Evolutionary conservation across 2,329 filamentous ascomycete species (phyloP).

Genomic region (Pleurostoma richardsiae): DNA sequence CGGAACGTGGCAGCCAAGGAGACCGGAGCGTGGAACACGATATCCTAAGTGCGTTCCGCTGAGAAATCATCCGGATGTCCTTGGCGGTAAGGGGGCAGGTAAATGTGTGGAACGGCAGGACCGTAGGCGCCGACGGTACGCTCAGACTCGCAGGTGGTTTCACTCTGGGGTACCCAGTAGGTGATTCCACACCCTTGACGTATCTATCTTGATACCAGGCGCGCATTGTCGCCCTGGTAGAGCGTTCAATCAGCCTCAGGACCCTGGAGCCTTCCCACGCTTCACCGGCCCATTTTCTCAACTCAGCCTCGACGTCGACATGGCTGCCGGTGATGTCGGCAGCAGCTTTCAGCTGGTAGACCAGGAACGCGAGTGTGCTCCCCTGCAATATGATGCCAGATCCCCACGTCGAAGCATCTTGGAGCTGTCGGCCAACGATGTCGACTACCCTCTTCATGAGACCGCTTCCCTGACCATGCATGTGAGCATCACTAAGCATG

Average conservation of each 20-base stretch:
- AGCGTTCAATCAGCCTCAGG: constrained; percentile 78
- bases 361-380: constrained; percentile 44
- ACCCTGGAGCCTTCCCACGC: constrained; percentile 87
- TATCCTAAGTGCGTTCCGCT: constrained; percentile 88
- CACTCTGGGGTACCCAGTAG: constrained; percentile 63
- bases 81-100: constrained; percentile 89
- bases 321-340: constrained; percentile 23
- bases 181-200: constrained; percentile 52
- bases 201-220: constrained; percentile 86
- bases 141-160: constrained; percentile 67
- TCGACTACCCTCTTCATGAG: constrained; percentile 88
- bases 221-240: constrained; percentile 71
- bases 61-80: constrained; percentile 89
- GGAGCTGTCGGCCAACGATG: constrained; percentile 83
- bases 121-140: constrained; percentile 84
- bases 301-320: constrained; percentile 31
- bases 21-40: constrained; percentile 83
- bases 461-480: constrained; percentile 60
- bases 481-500: constrained; percentile 70
- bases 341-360: constrained; percentile 38
- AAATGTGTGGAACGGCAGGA: constrained; percentile 96
- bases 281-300: constrained; percentile 61
- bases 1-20: constrained; percentile 76
- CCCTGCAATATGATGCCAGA: constrained; percentile 57
- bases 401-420: constrained; percentile 84